These are phyloP conservation scores for Trametes villosa DNA, from an alignment of 768 basidiomycete genomes.

Conservation along the genomic window DNA sequence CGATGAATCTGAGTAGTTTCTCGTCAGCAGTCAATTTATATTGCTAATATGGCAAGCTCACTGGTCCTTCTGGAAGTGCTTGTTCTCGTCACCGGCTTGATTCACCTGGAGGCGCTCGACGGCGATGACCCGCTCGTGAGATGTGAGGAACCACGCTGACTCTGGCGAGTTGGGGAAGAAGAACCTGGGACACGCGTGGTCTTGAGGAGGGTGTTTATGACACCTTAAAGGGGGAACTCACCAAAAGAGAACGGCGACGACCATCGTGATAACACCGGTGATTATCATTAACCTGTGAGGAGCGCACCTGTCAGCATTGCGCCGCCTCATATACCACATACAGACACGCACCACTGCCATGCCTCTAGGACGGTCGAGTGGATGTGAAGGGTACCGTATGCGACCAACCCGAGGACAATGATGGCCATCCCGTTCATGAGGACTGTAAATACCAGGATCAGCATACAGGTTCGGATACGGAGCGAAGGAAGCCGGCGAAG, in stretches of 20 bases:
- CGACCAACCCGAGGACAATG: constrained; percentile 72
- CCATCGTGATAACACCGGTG: constrained; percentile 65
- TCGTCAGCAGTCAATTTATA: not conserved
- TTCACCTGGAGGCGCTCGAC: constrained; percentile 73
- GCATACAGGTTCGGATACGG: too few relatives aligned
- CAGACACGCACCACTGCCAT: constrained; percentile 71
- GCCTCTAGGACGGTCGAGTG: constrained; percentile 60
- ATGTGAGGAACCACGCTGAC: constrained; percentile 70
- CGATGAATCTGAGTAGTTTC: constrained; percentile 57
- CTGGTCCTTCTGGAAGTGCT: constrained; percentile 79
- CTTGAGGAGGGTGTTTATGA: not conserved
- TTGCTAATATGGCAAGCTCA: constrained; percentile 38
- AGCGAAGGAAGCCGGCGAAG: not conserved
- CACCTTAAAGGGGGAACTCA: constrained; percentile 30
- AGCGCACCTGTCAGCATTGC: not conserved
- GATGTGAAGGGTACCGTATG: constrained; percentile 69
- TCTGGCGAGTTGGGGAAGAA: constrained; percentile 84
- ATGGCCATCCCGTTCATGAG: constrained; percentile 78
- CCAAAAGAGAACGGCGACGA: constrained; percentile 67
- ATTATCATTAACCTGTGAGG: constrained; percentile 80
- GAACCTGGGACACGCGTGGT: constrained; percentile 48
- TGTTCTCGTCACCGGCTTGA: constrained; percentile 83
- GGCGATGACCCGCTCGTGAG: constrained; percentile 68
- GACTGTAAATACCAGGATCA: constrained; percentile 44
- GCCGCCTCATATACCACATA: constrained; percentile 20